Conservation (phyloP, 768 basidiomycete genomes). For the Rhodotorula toruloides region DNA sequence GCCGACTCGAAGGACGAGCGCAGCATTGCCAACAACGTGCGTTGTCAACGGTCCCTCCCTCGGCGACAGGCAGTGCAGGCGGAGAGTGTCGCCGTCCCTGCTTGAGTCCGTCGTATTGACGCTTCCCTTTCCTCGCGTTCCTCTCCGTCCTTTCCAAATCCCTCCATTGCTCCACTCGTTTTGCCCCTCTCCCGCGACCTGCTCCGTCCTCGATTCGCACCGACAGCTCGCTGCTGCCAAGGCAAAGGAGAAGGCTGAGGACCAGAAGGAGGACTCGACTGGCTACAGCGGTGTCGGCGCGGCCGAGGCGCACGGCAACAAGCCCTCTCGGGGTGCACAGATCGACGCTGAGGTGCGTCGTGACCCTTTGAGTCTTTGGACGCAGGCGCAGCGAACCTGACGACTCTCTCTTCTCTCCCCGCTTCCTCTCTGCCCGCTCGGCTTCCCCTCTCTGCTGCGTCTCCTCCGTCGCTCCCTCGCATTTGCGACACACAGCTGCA, state of each 20-base stretch:
- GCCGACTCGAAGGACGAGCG: slow-evolving; percentile 34
- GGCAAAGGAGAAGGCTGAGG: slow-evolving; percentile 9
- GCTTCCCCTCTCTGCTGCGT: not conserved
- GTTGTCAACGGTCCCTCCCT: not conserved
- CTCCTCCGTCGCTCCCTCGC: not conserved
- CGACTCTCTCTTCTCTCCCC: no score
- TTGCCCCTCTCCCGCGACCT: not conserved
- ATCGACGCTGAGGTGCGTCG: slow-evolving; percentile 32
- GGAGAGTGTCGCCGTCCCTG: no score
- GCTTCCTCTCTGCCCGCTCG: no score
- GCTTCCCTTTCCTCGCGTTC: not conserved
- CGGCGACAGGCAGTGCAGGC: no score
- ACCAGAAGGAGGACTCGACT: not conserved
- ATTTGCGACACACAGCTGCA: not conserved
- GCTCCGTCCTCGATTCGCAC: no score
- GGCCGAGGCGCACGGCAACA: slow-evolving; percentile 27
- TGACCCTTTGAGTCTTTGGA: no score
- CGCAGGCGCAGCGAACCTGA: no score
- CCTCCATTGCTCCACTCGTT: not conserved
- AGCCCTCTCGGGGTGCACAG: slow-evolving; percentile 29
- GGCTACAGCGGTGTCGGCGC: slow-evolving; percentile 9
- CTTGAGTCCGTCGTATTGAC: not conserved
- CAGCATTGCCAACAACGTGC: slow-evolving; percentile 2
- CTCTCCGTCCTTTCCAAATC: not conserved
- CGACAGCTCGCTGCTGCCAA: slow-evolving; percentile 29